Evolutionary conservation across 164 flowering plant species (phyloP).

Genomic region (Tetrastigma voinierianum): DNA sequence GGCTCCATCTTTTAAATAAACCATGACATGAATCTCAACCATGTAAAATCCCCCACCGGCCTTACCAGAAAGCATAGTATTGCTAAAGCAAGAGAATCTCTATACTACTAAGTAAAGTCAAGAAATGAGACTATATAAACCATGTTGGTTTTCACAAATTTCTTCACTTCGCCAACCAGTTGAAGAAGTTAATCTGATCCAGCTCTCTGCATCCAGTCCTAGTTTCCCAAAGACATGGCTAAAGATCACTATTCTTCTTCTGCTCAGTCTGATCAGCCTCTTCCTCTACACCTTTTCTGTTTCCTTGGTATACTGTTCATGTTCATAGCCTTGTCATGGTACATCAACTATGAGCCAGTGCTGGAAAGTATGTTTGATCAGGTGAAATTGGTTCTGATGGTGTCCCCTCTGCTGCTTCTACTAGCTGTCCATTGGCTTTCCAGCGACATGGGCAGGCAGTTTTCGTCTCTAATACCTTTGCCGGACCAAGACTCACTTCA

Average conservation of each 20-base stretch:
- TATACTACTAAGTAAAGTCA: constrained; percentile 12
- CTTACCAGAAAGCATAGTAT: constrained; percentile 12
- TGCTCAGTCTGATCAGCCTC: constrained; percentile 21
- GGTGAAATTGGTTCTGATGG: constrained; percentile 33
- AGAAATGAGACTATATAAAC: constrained; percentile 7
- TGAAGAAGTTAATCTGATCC: too few species aligned
- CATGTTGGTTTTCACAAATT: not conserved
- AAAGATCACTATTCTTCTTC: constrained; percentile 10
- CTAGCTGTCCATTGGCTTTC: constrained; percentile 34
- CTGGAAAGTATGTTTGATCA: constrained; percentile 39
- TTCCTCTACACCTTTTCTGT: constrained; percentile 61
- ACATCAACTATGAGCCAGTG: constrained; percentile 58
- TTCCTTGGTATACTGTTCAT: constrained; percentile 45
- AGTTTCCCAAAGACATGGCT: constrained; percentile 11
- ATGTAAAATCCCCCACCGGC: constrained; percentile 24
- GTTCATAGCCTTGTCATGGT: constrained; percentile 60
- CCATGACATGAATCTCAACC: constrained; percentile 19
- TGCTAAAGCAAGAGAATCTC: constrained; percentile 15
- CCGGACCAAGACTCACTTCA: constrained; percentile 33
- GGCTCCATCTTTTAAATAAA: not conserved
- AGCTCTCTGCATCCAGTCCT: not conserved
- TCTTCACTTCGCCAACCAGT: too few species aligned
- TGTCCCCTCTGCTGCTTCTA: constrained; percentile 31
- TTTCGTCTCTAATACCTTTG: constrained; percentile 12
- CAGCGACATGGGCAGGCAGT: constrained; percentile 2